phyloP scores from a whole-genome alignment of 2,329 filamentous ascomycete genomes.

The Hypomyces rosellus region DNA sequence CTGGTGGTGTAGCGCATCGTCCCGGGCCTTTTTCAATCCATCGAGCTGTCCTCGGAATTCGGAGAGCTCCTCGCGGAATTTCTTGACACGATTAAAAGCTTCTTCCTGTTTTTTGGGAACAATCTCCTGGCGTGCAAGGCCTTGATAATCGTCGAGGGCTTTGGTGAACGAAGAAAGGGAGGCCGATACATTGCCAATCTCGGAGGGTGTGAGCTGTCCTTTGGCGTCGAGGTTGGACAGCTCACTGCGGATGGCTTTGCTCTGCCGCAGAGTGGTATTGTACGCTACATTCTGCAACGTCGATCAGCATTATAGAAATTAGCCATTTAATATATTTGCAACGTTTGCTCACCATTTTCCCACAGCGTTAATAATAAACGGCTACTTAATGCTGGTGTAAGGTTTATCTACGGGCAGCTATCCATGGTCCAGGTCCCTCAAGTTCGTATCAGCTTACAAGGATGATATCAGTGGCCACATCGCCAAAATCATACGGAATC shows the following conservation, averaged over 20 bases:
- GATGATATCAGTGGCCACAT: conserved; percentile 18
- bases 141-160: conserved; percentile 87
- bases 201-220: conserved; percentile 51
- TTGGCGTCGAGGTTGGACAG: conserved; percentile 64
- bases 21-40: conserved; percentile 66
- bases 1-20: conserved; percentile 60
- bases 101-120: conserved; percentile 89
- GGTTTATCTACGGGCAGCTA: neutral
- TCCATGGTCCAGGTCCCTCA: neutral
- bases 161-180: conserved; percentile 76
- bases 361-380: neutral
- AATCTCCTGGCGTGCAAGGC: conserved; percentile 79
- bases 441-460: too few relatives aligned
- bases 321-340: too few relatives aligned
- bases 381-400: neutral
- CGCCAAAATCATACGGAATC: conserved; percentile 3
- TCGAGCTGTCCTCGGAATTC: conserved; percentile 77
- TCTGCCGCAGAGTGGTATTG: conserved; percentile 81
- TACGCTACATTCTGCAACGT: conserved; percentile 66
- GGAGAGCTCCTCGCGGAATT: conserved; percentile 74
- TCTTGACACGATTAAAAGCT: conserved; percentile 75
- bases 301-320: too few relatives aligned
- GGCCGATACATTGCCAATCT: conserved; percentile 65
- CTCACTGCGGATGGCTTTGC: conserved; percentile 70
- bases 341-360: neutral